A percentile compares a stretch with the other conserved stretches of the same genome.
phyloP scores from a whole-genome alignment of 139 green algal species.

The Coelastrella sp. region DNA sequence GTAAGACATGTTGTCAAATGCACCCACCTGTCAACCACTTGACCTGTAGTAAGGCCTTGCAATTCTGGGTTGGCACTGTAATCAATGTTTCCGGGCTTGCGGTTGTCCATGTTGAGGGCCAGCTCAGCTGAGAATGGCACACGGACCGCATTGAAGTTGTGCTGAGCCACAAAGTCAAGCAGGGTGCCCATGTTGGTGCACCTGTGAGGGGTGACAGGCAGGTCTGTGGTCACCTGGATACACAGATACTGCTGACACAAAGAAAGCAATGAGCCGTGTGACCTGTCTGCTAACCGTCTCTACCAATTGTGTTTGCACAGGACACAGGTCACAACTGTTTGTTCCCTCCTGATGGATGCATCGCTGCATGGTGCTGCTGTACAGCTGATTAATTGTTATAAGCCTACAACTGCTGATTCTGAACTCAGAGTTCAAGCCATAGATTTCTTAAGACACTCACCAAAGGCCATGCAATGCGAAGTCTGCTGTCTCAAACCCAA shows the following conservation, averaged over 20 bases:
- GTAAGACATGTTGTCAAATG: background rate
- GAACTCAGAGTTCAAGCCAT: background rate
- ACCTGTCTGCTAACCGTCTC: too few relatives aligned
- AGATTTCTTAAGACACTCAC: background rate
- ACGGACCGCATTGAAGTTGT: constrained; percentile 52
- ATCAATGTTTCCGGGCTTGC: constrained; percentile 42
- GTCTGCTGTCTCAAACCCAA: constrained; percentile 48
- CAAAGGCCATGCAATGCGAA: constrained; percentile 54
- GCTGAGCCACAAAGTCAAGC: constrained; percentile 29
- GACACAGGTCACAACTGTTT: too few relatives aligned
- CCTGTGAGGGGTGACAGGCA: background rate
- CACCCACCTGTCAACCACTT: constrained; percentile 45
- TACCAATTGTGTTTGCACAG: too few relatives aligned
- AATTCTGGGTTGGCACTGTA: constrained; percentile 47
- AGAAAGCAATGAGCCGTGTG: background rate
- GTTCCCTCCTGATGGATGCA: too few relatives aligned
- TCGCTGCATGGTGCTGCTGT: too few relatives aligned
- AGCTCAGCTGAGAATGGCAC: constrained; percentile 52
- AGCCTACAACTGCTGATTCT: background rate
- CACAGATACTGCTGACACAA: background rate
- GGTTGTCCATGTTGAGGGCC: constrained; percentile 44
- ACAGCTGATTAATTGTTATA: background rate
- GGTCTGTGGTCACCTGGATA: background rate
- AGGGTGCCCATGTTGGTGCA: constrained; percentile 21
- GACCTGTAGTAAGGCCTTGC: constrained; percentile 39